Evolutionary conservation across 2,329 filamentous ascomycete species (phyloP).

Genomic region (Clathrospora elynae): DNA sequence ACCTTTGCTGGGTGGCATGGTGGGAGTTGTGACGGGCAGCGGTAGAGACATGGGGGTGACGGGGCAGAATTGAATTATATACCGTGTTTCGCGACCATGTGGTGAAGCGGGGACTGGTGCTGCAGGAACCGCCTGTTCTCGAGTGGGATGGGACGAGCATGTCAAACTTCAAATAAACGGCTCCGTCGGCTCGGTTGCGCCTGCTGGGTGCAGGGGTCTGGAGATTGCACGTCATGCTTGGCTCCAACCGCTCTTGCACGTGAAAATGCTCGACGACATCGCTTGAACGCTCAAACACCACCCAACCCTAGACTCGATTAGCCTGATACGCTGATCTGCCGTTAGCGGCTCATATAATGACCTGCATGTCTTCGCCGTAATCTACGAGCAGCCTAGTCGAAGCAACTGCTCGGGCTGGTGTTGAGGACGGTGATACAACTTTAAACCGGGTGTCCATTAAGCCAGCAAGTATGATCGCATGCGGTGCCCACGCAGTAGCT

Average conservation of each 20-base stretch:
- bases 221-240: conserved; percentile 18
- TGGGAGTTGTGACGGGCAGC: conserved; percentile 44
- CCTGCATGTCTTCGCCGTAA: too few species aligned
- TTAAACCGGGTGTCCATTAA: too few species aligned
- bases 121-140: conserved; percentile 21
- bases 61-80: conserved; percentile 35
- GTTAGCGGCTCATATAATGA: too few species aligned
- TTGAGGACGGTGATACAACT: too few species aligned
- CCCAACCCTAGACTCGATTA: too few species aligned
- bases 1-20: conserved; percentile 48
- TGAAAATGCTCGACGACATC: too few species aligned
- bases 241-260: conserved; percentile 18
- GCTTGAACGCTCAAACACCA: too few species aligned
- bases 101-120: conserved; percentile 18
- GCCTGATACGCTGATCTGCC: too few species aligned
- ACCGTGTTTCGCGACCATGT: conserved; percentile 23
- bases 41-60: conserved; percentile 44
- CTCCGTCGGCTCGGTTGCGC: conserved; percentile 23
- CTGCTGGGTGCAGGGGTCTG: conserved; percentile 9
- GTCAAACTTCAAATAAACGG: conserved; percentile 23
- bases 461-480: too few species aligned
- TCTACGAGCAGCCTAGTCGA: too few species aligned
- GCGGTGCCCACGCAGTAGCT: too few species aligned
- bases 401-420: too few species aligned
- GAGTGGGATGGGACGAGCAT: conserved; percentile 19